Conservation (phyloP, 2,329 filamentous ascomycete species). For the Colletotrichum brevisporum region DNA sequence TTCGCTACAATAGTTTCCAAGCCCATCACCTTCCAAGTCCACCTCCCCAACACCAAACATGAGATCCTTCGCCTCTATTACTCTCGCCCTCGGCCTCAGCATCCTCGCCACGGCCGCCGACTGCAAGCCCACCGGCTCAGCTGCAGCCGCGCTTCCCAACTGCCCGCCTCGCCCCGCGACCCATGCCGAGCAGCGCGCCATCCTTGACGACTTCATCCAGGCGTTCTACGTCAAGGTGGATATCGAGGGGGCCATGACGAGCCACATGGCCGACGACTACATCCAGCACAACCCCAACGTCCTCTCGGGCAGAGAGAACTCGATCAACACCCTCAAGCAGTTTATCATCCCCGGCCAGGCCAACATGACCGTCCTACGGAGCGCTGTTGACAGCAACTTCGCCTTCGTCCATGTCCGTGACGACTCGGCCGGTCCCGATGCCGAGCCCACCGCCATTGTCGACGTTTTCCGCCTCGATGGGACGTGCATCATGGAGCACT, state of each 20-base stretch:
- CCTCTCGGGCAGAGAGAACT: slow-evolving; percentile 14
- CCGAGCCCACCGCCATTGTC: slow-evolving; percentile 7
- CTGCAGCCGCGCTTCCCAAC: background rate
- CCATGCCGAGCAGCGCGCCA: slow-evolving; percentile 1
- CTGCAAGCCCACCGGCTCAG: background rate
- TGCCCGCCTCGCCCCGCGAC: slow-evolving; percentile 7
- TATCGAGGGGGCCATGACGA: slow-evolving; percentile 1
- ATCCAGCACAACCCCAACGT: slow-evolving; percentile 35
- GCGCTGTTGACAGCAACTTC: slow-evolving; percentile 9
- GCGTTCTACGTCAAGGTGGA: slow-evolving; percentile 12
- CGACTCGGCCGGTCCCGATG: background rate
- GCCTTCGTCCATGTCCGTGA: slow-evolving; percentile 10
- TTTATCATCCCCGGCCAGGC: background rate
- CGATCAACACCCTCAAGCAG: slow-evolving; percentile 2
- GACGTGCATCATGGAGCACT: slow-evolving; percentile 35
- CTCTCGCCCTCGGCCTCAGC: background rate
- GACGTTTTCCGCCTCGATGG: slow-evolving; percentile 34
- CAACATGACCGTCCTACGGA: slow-evolving; percentile 23
- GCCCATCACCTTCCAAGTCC: too few species aligned
- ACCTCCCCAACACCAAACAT: background rate
- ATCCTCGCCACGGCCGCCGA: background rate
- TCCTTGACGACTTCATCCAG: slow-evolving; percentile 18
- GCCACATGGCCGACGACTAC: slow-evolving; percentile 17
- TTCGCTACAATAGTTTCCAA: background rate
- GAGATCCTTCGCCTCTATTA: background rate